phyloP scores from a whole-genome alignment of 371 early-diverging fungal species.

The Rhizomucor pusillus region DNA sequence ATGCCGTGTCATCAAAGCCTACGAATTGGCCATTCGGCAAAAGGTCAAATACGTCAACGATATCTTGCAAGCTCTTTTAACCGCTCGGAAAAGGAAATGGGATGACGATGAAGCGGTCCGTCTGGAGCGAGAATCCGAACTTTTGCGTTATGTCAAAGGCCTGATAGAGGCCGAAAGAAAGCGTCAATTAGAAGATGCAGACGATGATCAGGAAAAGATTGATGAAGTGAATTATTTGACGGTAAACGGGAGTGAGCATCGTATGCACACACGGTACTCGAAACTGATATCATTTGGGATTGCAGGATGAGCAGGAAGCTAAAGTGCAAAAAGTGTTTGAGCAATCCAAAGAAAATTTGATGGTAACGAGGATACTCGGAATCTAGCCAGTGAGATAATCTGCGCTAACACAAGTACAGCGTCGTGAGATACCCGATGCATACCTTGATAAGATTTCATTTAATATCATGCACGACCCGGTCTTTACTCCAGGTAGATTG shows the following conservation, averaged over 20 bases:
- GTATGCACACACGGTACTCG: not conserved
- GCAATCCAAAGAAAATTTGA: conserved; percentile 47
- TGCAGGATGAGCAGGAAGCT: conserved; percentile 38
- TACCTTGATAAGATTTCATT: conserved; percentile 52
- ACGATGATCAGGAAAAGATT: conserved; percentile 25
- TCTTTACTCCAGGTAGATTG: conserved; percentile 42
- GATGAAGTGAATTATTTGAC: conserved; percentile 39
- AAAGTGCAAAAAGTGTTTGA: conserved; percentile 40
- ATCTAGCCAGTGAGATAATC: not conserved
- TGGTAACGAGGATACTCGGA: conserved; percentile 26
- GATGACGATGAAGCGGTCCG: conserved; percentile 59
- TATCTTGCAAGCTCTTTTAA: conserved; percentile 52
- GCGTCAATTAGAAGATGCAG: conserved; percentile 19
- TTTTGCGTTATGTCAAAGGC: conserved; percentile 58
- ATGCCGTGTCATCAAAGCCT: too few relatives aligned
- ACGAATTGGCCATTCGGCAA: conserved; percentile 54
- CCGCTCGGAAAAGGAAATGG: conserved; percentile 64
- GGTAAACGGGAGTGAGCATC: conserved; percentile 16
- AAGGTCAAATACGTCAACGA: conserved; percentile 57
- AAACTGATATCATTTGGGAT: too few relatives aligned
- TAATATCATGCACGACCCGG: conserved; percentile 52
- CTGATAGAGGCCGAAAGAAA: conserved; percentile 59
- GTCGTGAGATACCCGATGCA: conserved; percentile 48
- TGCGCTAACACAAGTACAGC: conserved; percentile 13
- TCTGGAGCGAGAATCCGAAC: conserved; percentile 57